Evolutionary conservation across 441 rosid species (phyloP).

Genomic region (Pelargonium cotyledonis): DNA sequence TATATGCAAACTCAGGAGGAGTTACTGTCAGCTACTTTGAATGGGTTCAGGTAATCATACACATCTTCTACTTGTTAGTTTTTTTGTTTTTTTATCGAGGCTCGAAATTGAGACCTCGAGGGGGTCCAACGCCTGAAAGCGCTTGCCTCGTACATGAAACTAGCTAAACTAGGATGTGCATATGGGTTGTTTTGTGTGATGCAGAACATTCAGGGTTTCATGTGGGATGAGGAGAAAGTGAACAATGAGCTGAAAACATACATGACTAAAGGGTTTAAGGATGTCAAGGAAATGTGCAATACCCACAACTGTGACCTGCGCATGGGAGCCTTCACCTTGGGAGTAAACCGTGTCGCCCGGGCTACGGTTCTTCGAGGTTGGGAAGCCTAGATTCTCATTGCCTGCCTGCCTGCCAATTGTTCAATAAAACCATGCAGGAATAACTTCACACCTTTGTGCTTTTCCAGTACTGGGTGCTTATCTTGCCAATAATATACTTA

Average conservation of each 20-base stretch:
- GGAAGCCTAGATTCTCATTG: slow-evolving; percentile 37
- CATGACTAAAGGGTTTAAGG: slow-evolving; percentile 1
- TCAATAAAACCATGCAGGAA: slow-evolving; percentile 53
- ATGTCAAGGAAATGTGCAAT: slow-evolving; percentile 6
- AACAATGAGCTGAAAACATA: slow-evolving; percentile 6
- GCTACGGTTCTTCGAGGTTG: slow-evolving; percentile 9
- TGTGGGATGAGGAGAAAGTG: slow-evolving; percentile 11
- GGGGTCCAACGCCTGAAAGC: no score
- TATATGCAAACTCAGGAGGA: slow-evolving; percentile 16
- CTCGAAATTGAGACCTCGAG: no score
- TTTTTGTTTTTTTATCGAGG: no score
- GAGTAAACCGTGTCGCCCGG: slow-evolving; percentile 5
- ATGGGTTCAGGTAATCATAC: slow-evolving; percentile 12
- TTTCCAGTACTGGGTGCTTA: no score
- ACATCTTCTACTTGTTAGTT: neutral
- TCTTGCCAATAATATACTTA: no score
- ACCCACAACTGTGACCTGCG: slow-evolving; percentile 6
- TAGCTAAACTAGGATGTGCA: neutral
- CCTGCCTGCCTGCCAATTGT: slow-evolving; percentile 99
- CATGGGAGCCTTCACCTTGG: slow-evolving; percentile 11
- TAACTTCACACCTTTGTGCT: slow-evolving; percentile 48
- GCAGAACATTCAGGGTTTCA: slow-evolving; percentile 13
- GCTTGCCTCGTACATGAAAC: no score
- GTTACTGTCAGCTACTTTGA: slow-evolving; percentile 8
- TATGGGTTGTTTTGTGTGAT: neutral